Evolutionary conservation across 805 yeast species (phyloP), one percentile per base, ranked within the genome.

Genomic region (Komagataella mondaviorum): DNA sequence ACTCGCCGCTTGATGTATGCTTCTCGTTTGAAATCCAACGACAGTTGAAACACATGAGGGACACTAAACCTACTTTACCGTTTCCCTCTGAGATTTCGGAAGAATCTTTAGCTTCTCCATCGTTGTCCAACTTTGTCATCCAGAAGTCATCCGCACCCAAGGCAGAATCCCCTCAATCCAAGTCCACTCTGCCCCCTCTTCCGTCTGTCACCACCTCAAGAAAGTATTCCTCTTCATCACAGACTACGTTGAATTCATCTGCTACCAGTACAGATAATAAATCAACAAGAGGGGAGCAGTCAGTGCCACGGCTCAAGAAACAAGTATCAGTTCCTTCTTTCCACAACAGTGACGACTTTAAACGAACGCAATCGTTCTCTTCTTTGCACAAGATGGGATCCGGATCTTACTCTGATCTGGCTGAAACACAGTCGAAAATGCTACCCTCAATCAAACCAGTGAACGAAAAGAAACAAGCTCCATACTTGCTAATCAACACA

Each of bases 1-100:
- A 88, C 80, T 71, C 68, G 20, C 86, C 90, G 1, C 64, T 72
- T 10, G 88, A 85, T 58, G 73, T 80, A 23, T 77, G 82, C 3
- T 68, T 72, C 46, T 76, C 81, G 17, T 72, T 70, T 57, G 78
- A 79, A 49, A 71, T 78, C 3, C 75, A 72, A 53, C 65, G 68
- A 46, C 63, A 67, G 45, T 75, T 73, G 55, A 63, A 67, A 43
- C 60, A 59, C 36, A 36, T 68, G 20, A 56, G 62, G 51, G 48
- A 57, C 44, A 50, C 50, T 4, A n/a, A 10, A 24, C 43, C 48
- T 10, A 18, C 10, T 5, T 17, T 14, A 44, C 43, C 14, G 47
- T 54, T 47, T 49, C 17, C 22, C 30, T 36, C 16, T 2, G 6
- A 49, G 24, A 17, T 17, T 6, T 10, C 49, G 14, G 6, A 46